Percentiles rank a stretch among this genome's conserved stretches.
phyloP scores from a whole-genome alignment of 257 asterid genomes.

The Plantago major region DNA sequence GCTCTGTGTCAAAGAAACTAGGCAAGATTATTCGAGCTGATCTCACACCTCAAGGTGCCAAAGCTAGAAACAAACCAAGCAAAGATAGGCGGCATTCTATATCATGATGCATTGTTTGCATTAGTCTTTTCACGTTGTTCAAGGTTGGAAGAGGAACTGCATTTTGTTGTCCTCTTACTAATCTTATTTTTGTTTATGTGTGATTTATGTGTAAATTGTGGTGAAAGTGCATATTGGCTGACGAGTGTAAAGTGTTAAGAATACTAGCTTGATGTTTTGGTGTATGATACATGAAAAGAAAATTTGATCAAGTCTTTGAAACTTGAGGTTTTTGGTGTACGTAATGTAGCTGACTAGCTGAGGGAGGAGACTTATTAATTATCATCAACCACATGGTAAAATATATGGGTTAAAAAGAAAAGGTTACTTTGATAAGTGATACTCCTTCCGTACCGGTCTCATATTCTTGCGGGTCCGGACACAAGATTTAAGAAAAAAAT shows the following conservation, averaged over 20 bases:
- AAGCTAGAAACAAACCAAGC: conserved; percentile 31
- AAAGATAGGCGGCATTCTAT: conserved; percentile 51
- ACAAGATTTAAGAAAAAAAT: too few relatives aligned
- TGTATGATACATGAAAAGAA: too few relatives aligned
- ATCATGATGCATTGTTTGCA: conserved; percentile 25
- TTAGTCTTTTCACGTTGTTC: neutral
- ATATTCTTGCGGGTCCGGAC: too few relatives aligned
- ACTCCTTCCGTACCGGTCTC: too few relatives aligned
- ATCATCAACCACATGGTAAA: too few relatives aligned
- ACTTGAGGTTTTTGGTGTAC: too few relatives aligned
- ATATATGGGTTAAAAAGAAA: too few relatives aligned
- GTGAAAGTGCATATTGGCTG: neutral
- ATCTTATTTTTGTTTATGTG: neutral
- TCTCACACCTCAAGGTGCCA: conserved; percentile 25
- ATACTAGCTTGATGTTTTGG: neutral
- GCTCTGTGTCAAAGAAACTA: conserved; percentile 39
- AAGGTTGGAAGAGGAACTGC: conserved; percentile 1
- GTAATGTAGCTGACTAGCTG: too few relatives aligned
- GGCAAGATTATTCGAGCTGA: conserved; percentile 37
- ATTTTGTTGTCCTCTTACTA: neutral
- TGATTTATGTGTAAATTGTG: neutral
- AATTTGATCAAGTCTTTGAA: too few relatives aligned
- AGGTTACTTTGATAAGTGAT: too few relatives aligned
- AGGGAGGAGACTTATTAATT: too few relatives aligned
- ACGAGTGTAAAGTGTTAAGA: neutral